Evolutionary conservation across 2,329 filamentous ascomycete species (phyloP).

Genomic region (Colletotrichum kahawae): DNA sequence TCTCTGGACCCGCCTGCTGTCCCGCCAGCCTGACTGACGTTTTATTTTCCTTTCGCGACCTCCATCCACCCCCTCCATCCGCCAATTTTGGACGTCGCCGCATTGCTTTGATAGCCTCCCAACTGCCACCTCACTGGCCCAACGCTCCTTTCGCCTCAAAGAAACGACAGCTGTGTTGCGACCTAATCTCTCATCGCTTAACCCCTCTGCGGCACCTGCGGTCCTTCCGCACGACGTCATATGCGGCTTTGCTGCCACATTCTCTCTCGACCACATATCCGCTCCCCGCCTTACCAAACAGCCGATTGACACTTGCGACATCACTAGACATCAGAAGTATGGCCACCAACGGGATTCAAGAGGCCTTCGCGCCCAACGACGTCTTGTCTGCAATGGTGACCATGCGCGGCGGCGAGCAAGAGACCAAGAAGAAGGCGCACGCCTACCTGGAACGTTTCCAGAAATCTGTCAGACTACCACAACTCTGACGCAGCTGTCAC

Average conservation of each 20-base stretch:
- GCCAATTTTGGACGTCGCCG: slow-evolving; percentile 14
- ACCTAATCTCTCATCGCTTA: background rate
- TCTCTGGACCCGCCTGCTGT: slow-evolving; percentile 11
- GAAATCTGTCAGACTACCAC: slow-evolving; percentile 79
- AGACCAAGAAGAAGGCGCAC: slow-evolving; percentile 88
- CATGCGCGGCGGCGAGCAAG: slow-evolving; percentile 85
- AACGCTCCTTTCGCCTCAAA: slow-evolving; percentile 11
- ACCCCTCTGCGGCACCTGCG: background rate
- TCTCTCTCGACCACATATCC: background rate
- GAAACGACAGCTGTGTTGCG: background rate
- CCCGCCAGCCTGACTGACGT: slow-evolving; percentile 23
- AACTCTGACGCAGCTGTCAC: slow-evolving; percentile 12
- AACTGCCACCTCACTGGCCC: slow-evolving; percentile 6
- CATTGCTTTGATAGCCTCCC: slow-evolving; percentile 12
- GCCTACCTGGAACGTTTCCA: slow-evolving; percentile 93
- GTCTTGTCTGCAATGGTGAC: slow-evolving; percentile 89
- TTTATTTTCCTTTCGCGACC: slow-evolving; percentile 22
- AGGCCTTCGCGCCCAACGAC: slow-evolving; percentile 74
- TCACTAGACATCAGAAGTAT: slow-evolving; percentile 49
- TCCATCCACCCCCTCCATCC: slow-evolving; percentile 19
- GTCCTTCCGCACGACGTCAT: background rate
- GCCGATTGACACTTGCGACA: background rate
- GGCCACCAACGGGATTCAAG: slow-evolving; percentile 69
- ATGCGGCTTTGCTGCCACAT: slow-evolving; percentile 2
- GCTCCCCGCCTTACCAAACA: background rate